Conservation (phyloP, 441 rosid genomes). For the Bruguiera hainesii region DNA sequence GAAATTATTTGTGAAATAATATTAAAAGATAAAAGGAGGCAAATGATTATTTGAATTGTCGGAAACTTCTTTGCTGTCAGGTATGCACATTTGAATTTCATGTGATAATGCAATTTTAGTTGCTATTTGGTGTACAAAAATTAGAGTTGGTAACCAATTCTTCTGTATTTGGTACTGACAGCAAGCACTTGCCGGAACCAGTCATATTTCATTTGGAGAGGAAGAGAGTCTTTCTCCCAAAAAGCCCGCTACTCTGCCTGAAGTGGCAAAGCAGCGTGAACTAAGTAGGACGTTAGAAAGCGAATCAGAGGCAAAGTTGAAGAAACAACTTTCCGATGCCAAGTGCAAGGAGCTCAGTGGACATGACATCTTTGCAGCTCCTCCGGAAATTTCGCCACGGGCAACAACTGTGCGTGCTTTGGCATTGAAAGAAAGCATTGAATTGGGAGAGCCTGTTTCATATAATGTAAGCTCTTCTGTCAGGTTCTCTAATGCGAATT, state of each 20-base stretch:
- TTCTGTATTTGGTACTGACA: slow-evolving; percentile 19
- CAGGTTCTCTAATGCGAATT: slow-evolving; percentile 28
- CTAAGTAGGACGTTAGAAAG: slow-evolving; percentile 70
- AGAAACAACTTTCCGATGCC: slow-evolving; percentile 76
- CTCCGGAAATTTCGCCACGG: slow-evolving; percentile 85
- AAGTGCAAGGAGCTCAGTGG: slow-evolving; percentile 91
- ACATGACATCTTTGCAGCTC: slow-evolving; percentile 92
- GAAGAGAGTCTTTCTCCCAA: slow-evolving; percentile 70
- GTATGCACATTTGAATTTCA: slow-evolving; percentile 24
- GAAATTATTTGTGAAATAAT: no score
- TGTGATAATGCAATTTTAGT: no score
- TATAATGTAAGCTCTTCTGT: slow-evolving; percentile 33
- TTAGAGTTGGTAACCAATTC: slow-evolving; percentile 1
- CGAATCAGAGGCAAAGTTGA: slow-evolving; percentile 56
- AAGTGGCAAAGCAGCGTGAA: slow-evolving; percentile 83
- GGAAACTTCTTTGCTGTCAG: slow-evolving; percentile 28
- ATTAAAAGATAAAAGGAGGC: no score
- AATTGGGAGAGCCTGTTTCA: slow-evolving; percentile 54
- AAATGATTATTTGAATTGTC: no score
- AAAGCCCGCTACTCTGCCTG: slow-evolving; percentile 65
- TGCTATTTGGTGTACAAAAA: not conserved
- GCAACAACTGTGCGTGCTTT: slow-evolving; percentile 55
- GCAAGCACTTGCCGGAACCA: slow-evolving; percentile 39
- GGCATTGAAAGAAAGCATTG: slow-evolving; percentile 34
- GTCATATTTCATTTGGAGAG: slow-evolving; percentile 70